phyloP scores from a whole-genome alignment of 202 grass and related monocot genomes.

The Panicum hallii region DNA sequence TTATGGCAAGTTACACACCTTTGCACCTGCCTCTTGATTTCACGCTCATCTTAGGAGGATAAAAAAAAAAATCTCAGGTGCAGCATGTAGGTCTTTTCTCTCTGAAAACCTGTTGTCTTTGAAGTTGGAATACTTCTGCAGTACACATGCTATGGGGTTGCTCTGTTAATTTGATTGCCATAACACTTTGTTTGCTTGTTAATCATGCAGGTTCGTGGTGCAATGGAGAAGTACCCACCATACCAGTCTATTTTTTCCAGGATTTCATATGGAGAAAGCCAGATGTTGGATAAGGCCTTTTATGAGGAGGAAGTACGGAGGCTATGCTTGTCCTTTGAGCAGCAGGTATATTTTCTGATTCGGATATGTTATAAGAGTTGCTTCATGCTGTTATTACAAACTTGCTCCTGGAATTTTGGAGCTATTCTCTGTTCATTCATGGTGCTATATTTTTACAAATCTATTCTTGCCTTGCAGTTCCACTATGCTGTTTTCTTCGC shows the following conservation, averaged over 20 bases:
- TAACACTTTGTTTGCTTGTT: constrained; percentile 23
- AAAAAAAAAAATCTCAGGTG: neutral
- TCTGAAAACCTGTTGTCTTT: constrained; percentile 11
- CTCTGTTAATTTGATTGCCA: constrained; percentile 2
- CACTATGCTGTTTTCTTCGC: constrained; percentile 96
- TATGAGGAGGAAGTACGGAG: constrained; percentile 97
- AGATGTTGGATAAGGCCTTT: constrained; percentile 98
- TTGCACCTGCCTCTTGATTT: neutral
- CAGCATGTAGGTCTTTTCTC: neutral
- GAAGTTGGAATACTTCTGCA: constrained; percentile 33
- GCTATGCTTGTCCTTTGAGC: constrained; percentile 86
- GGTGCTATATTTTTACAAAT: constrained; percentile 22
- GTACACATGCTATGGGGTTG: neutral
- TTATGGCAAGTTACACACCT: neutral
- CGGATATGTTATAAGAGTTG: neutral
- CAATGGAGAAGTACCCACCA: constrained; percentile 97
- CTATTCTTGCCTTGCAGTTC: constrained; percentile 66
- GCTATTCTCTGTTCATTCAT: neutral
- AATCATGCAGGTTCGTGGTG: constrained; percentile 72
- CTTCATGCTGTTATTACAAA: neutral
- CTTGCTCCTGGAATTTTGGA: neutral
- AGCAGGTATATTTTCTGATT: constrained; percentile 65
- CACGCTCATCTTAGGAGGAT: neutral
- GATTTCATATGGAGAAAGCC: constrained; percentile 91
- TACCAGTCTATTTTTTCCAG: constrained; percentile 93